A percentile compares a stretch with the other conserved stretches of the same genome.
Conservation (phyloP, 176 grass and related monocot genomes). For the Carex littledalei region DNA sequence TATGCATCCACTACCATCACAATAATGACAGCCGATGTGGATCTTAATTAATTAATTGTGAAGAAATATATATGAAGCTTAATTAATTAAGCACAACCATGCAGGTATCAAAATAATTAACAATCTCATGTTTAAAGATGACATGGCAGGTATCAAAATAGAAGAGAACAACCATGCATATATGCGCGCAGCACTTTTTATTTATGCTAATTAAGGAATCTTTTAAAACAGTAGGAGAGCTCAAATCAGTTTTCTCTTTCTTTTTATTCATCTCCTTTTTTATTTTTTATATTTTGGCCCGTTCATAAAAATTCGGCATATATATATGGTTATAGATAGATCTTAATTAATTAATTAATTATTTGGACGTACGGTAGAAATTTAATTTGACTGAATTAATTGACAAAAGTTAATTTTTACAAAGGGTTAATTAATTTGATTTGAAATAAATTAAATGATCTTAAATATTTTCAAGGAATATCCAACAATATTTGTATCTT, state of each 20-base stretch:
- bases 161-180: slow-evolving; percentile 1
- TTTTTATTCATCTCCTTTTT: background rate
- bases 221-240: background rate
- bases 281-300: background rate
- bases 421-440: background rate
- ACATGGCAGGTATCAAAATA: background rate
- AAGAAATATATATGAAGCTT: too few relatives aligned
- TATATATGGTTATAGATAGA: background rate
- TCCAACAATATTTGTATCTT: background rate
- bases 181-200: background rate
- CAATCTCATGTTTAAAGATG: background rate
- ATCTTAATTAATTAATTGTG: background rate
- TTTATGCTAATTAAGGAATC: background rate
- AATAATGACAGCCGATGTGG: background rate
- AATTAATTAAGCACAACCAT: background rate
- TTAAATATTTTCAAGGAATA: too few relatives aligned
- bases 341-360: background rate
- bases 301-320: background rate
- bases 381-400: background rate
- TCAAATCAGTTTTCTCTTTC: background rate
- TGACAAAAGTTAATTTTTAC: background rate
- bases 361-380: too few relatives aligned
- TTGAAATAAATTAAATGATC: background rate
- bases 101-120: background rate
- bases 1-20: background rate